These are phyloP conservation scores for Paracamarosporium sp. DNA, from an alignment of 2,329 filamentous ascomycete species.

Conservation along the genomic window DNA sequence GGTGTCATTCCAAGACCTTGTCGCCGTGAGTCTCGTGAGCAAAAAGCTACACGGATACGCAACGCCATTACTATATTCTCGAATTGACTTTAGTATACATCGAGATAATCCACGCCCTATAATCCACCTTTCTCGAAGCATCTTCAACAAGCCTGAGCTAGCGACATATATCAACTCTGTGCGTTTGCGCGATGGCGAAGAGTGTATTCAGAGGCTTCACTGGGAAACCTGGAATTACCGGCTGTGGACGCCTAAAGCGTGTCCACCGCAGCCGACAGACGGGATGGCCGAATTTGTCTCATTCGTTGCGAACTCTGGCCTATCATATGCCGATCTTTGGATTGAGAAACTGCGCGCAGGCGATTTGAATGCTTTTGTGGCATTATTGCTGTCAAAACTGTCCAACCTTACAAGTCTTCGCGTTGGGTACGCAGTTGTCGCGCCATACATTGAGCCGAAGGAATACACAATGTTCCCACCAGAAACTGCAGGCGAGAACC, in stretches of 20 bases:
- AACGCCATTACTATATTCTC: neutral
- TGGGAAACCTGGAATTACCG: too few relatives aligned
- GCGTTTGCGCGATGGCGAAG: constrained; percentile 3
- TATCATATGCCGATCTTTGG: constrained; percentile 1
- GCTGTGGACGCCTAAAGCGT: too few relatives aligned
- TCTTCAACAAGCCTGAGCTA: constrained; percentile 6
- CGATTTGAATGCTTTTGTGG: constrained; percentile 1
- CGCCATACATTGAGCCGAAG: neutral
- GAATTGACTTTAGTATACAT: neutral
- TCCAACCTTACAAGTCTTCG: neutral
- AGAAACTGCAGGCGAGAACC: neutral
- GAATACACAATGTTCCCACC: neutral
- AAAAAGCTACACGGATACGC: constrained; percentile 2
- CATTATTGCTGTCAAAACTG: neutral
- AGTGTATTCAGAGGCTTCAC: neutral
- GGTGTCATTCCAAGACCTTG: constrained; percentile 2
- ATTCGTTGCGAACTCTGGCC: neutral
- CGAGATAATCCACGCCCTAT: constrained; percentile 2
- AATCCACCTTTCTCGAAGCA: neutral
- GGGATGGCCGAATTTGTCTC: neutral
- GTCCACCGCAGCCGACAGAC: constrained; percentile 1
- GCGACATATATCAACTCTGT: neutral
- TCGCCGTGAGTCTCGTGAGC: neutral
- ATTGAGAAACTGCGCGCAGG: neutral
- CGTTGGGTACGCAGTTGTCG: neutral